A percentile compares a stretch with the other conserved stretches of the same genome.
phyloP scores from a whole-genome alignment of 768 basidiomycete genomes.

The Inosperma sp. region DNA sequence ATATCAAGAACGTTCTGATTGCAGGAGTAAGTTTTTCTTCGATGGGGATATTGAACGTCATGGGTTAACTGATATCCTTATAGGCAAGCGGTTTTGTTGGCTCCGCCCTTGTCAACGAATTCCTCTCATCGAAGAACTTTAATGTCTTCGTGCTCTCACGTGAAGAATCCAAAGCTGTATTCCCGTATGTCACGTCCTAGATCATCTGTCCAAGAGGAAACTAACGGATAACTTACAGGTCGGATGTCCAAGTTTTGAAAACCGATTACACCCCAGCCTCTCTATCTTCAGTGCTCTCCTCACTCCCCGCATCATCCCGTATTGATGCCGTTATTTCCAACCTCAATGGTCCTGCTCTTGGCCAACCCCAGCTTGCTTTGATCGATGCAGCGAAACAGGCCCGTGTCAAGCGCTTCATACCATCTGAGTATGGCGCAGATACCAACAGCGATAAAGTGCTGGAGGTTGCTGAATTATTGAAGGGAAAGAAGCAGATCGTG shows the following conservation, averaged over 20 bases:
- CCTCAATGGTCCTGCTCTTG: neutral
- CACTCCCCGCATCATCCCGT: no score
- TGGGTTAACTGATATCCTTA: no score
- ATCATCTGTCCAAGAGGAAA: neutral
- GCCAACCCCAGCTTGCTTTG: constrained; percentile 5
- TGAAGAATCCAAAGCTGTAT: neutral
- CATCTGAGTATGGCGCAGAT: constrained; percentile 1
- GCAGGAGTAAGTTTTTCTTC: neutral
- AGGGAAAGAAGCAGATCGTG: neutral
- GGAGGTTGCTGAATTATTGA: neutral
- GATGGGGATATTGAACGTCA: neutral
- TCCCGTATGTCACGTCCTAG: neutral
- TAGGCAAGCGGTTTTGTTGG: neutral
- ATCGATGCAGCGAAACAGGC: constrained; percentile 4
- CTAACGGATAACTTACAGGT: neutral
- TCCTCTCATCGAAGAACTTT: neutral
- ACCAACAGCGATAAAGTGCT: neutral
- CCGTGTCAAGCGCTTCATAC: constrained; percentile 7
- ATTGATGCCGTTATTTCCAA: neutral
- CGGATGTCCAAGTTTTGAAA: neutral
- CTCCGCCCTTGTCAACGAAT: neutral
- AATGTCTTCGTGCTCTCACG: neutral
- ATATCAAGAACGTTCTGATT: neutral
- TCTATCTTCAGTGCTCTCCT: neutral
- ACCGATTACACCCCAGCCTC: neutral